Evolutionary conservation across 1,284 basidiomycete species (phyloP).

Genomic region (Phlebopus sp.): DNA sequence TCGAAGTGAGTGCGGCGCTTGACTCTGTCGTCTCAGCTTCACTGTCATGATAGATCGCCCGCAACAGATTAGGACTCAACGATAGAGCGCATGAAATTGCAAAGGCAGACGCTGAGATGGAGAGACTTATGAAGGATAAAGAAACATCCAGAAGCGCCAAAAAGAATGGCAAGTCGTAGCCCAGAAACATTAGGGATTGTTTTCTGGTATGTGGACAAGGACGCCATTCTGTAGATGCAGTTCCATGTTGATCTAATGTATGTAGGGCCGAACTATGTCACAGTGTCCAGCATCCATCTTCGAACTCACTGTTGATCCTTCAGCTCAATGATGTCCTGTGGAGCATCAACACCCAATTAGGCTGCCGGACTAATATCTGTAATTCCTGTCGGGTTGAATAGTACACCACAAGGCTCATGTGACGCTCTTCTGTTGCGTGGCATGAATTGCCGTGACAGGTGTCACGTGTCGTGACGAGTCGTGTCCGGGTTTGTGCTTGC

Average conservation of each 20-base stretch:
- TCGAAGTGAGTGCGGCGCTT: constrained; percentile 58
- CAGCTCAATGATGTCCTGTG: too few species aligned
- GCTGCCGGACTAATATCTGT: too few species aligned
- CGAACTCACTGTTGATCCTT: too few species aligned
- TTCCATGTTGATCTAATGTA: too few species aligned
- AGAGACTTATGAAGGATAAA: constrained; percentile 50
- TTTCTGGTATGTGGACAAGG: not conserved
- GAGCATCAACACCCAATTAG: too few species aligned
- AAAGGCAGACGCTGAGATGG: constrained; percentile 66
- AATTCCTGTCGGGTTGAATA: too few species aligned
- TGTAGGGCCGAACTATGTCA: too few species aligned
- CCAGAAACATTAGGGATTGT: not conserved
- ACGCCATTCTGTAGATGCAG: too few species aligned
- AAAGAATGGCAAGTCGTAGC: constrained; percentile 35
- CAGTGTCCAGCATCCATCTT: too few species aligned
- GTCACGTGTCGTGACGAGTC: constrained; percentile 30
- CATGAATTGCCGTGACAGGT: not conserved
- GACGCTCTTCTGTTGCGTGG: too few species aligned
- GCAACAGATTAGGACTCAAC: constrained; percentile 92
- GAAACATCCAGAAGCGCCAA: constrained; percentile 41
- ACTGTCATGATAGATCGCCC: constrained; percentile 63
- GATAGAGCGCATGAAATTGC: constrained; percentile 83
- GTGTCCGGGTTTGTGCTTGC: constrained; percentile 12
- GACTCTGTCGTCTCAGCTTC: not conserved
- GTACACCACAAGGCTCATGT: too few species aligned